Percentiles rank a stretch among this genome's conserved stretches.
These are phyloP conservation scores for Cryptococcus amylolentus DNA, from an alignment of 1,284 basidiomycete species.

Conservation along the genomic window DNA sequence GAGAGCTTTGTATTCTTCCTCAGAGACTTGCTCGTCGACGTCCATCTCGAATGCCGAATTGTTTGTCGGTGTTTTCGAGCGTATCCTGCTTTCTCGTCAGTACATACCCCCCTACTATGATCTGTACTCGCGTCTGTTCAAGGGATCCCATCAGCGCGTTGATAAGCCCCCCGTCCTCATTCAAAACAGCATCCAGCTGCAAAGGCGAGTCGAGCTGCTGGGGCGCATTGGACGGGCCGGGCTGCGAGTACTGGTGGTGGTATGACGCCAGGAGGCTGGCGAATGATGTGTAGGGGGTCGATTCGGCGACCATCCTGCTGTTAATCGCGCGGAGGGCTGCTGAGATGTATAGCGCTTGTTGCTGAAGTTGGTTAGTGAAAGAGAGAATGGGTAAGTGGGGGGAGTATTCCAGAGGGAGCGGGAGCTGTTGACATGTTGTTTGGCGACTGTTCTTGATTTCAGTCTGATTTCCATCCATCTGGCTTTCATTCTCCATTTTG, in stretches of 20 bases:
- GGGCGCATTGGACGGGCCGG: conserved; percentile 33
- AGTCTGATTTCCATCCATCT: too few species aligned
- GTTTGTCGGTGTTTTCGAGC: conserved; percentile 13
- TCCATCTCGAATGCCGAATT: conserved; percentile 16
- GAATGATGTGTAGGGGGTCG: conserved; percentile 34
- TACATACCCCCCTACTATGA: neutral
- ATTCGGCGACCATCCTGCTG: conserved; percentile 8
- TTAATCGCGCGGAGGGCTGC: too few species aligned
- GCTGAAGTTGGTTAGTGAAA: too few species aligned
- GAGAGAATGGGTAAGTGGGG: too few species aligned
- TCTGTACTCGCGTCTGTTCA: conserved; percentile 31
- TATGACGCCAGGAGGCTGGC: conserved; percentile 38
- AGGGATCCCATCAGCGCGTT: conserved; percentile 29
- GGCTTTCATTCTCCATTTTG: too few species aligned
- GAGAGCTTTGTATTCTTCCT: conserved; percentile 33
- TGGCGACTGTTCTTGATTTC: too few species aligned
- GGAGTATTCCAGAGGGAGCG: too few species aligned
- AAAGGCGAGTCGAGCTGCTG: conserved; percentile 39
- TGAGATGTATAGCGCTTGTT: too few species aligned
- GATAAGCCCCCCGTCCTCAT: conserved; percentile 39
- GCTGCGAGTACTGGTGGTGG: conserved; percentile 38
- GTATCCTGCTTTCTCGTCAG: conserved; percentile 6
- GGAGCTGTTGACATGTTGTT: too few species aligned
- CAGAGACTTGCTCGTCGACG: conserved; percentile 25
- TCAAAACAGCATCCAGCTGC: conserved; percentile 34